Percentiles rank a stretch among this genome's conserved stretches.
Evolutionary conservation across 2,329 filamentous ascomycete species (phyloP).

Genomic region (Alternaria brassicae): DNA sequence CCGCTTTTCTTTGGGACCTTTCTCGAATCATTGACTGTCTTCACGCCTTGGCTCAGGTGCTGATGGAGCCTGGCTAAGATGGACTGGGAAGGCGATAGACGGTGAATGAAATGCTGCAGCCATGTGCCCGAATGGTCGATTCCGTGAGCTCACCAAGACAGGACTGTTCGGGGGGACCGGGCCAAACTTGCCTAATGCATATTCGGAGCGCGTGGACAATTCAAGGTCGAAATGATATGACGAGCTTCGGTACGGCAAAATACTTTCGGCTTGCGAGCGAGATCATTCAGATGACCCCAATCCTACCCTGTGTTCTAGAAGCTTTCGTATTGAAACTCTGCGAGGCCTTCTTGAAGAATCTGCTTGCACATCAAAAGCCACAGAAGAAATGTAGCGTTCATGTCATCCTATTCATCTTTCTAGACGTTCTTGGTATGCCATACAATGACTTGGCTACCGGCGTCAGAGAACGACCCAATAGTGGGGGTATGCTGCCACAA

Average conservation of each 20-base stretch:
- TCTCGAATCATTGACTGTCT: background rate
- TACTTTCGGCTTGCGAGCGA: too few relatives aligned
- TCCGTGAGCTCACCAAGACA: background rate
- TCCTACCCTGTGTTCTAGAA: background rate
- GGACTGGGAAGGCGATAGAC: background rate
- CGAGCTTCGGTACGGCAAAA: background rate
- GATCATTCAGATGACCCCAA: too few relatives aligned
- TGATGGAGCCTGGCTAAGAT: background rate
- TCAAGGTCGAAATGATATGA: background rate
- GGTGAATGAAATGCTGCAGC: background rate
- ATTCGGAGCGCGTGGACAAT: too few relatives aligned
- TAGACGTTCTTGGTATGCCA: background rate
- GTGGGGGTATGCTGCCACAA: background rate
- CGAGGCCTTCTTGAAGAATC: conserved; percentile 9
- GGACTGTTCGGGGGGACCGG: too few relatives aligned
- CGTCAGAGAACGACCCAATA: background rate
- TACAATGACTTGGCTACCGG: background rate
- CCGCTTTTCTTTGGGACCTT: too few relatives aligned
- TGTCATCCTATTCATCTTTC: too few relatives aligned
- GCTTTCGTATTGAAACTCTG: background rate
- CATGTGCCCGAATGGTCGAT: background rate
- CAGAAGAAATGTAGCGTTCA: conserved; percentile 1
- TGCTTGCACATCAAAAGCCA: conserved; percentile 18
- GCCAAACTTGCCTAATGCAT: too few relatives aligned
- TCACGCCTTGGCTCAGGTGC: background rate